Percentiles rank a stretch among this genome's conserved stretches.
phyloP scores from a whole-genome alignment of 805 yeast genomes.

The Wickerhamiella galacta region DNA sequence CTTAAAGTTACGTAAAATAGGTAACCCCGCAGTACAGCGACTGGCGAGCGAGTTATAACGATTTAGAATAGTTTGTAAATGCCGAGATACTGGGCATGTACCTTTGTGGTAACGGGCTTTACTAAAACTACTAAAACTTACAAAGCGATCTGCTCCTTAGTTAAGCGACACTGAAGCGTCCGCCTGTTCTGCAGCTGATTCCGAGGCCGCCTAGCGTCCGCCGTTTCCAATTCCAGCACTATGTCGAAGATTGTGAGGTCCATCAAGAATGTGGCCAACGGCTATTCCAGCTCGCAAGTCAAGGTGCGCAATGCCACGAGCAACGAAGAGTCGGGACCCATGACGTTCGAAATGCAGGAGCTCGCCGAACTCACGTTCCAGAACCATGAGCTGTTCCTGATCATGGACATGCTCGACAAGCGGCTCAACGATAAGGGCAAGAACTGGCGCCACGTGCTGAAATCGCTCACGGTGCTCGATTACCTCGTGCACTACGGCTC shows the following conservation, averaged over 20 bases:
- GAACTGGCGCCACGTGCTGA: constrained; percentile 93
- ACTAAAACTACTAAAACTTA: too few species aligned
- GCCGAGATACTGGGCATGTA: too few species aligned
- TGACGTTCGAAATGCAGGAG: constrained; percentile 66
- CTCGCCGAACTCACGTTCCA: constrained; percentile 60
- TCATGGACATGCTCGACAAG: constrained; percentile 87
- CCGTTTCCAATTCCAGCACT: too few species aligned
- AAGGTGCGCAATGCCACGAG: constrained; percentile 80
- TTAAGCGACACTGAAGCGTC: too few species aligned
- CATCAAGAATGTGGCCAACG: constrained; percentile 76
- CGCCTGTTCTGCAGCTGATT: too few species aligned
- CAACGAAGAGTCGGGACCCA: constrained; percentile 76
- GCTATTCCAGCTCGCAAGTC: constrained; percentile 73
- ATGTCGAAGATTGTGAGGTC: constrained; percentile 76
- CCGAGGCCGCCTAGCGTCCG: too few species aligned
- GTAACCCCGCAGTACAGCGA: too few species aligned
- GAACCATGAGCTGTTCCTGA: constrained; percentile 58
- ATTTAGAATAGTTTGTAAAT: too few species aligned
- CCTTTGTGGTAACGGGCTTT: too few species aligned
- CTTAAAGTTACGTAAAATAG: too few species aligned
- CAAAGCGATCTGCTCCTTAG: too few species aligned
- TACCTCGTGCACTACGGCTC: constrained; percentile 73
- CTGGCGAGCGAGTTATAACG: too few species aligned
- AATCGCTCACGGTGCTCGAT: constrained; percentile 76
- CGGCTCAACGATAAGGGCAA: constrained; percentile 91